Base-by-base conservation (phyloP, 2,329 filamentous ascomycete genomes). In the Colletotrichum simmondsii region DNA sequence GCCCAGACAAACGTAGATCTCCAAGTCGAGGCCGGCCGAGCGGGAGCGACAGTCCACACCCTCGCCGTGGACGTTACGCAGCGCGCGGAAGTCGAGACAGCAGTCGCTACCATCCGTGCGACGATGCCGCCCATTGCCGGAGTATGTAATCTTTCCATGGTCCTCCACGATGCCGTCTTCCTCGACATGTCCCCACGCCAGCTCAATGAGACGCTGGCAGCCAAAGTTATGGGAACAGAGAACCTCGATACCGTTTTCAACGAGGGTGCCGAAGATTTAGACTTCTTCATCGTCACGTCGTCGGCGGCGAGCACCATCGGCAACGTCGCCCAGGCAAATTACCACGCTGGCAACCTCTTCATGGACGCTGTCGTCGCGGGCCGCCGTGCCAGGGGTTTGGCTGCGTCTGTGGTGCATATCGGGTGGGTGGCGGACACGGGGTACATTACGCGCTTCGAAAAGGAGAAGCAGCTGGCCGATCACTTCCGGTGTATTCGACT, bases 321-420 rank as follows among this genome's bases (percentile, higher is more conserved):
- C 6, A 81, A 80, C 56, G n/a, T 42, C 5, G 79, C 77, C 22
- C 87, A 89, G 74, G 73, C 80, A 2, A 85, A 83, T 74, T 89
- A 89, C 68, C 37, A 42, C 37, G 37, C 37, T 16, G 37, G 37
- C 3, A 42, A 42, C 37, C 14, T 42, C 16, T 42, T 42, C 14
- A 42, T 42, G 37, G 75, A 78, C 0, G 84, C 85, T 0, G 85
- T 83, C 2, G 87, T 89, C 0, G 83, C 80, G 0, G 52, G 81
- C 0, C 74, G 71, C 3, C 79, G 82, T 1, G 26, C 53, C 24
- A 56, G 26, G 19, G 85, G 85, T 0, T 66, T 85, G 1, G 78
- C 80, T 7, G 85, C 74, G 0, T 83, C 82, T 1, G 77, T 78
- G 1, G 77, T 87, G 22, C 74, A 83, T 53, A 80, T 87, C 4